Conservation (phyloP, 768 basidiomycete species). For the Leccinum pellstonianum region DNA sequence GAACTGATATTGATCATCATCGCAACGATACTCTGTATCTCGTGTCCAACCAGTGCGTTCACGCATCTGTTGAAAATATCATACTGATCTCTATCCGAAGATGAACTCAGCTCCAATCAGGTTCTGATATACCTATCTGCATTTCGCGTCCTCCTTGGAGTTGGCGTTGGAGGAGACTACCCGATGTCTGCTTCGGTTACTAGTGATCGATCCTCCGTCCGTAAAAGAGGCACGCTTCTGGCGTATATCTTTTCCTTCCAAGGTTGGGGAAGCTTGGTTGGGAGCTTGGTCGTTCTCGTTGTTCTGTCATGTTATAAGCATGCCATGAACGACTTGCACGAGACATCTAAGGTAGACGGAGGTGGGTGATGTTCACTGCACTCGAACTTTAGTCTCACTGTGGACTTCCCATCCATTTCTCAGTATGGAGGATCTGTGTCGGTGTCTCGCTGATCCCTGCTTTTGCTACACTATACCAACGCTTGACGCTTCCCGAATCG, state of each 20-base stretch:
- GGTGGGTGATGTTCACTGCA: constrained; percentile 38
- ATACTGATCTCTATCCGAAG: constrained; percentile 22
- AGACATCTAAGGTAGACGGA: constrained; percentile 68
- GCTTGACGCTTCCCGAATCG: constrained; percentile 71
- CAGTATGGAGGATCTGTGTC: constrained; percentile 74
- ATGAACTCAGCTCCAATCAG: constrained; percentile 49
- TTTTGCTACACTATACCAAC: constrained; percentile 71
- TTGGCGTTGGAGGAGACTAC: constrained; percentile 81
- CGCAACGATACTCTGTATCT: constrained; percentile 68
- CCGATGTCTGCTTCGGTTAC: constrained; percentile 73
- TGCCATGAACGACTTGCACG: constrained; percentile 56
- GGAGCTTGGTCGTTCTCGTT: constrained; percentile 60
- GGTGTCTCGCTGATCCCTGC: constrained; percentile 78
- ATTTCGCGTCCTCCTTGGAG: constrained; percentile 71
- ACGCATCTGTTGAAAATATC: background rate
- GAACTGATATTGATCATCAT: constrained; percentile 80
- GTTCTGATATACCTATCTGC: constrained; percentile 61
- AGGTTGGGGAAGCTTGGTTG: constrained; percentile 74
- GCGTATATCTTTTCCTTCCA: constrained; percentile 75
- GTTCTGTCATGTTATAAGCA: constrained; percentile 62
- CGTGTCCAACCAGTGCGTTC: constrained; percentile 55
- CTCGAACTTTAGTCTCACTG: background rate
- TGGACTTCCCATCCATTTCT: background rate
- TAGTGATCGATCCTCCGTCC: constrained; percentile 61
- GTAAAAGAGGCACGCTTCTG: constrained; percentile 71